These are phyloP conservation scores for Fusarium sp. DNA, from an alignment of 2,329 filamentous ascomycete species.

Conservation along the genomic window DNA sequence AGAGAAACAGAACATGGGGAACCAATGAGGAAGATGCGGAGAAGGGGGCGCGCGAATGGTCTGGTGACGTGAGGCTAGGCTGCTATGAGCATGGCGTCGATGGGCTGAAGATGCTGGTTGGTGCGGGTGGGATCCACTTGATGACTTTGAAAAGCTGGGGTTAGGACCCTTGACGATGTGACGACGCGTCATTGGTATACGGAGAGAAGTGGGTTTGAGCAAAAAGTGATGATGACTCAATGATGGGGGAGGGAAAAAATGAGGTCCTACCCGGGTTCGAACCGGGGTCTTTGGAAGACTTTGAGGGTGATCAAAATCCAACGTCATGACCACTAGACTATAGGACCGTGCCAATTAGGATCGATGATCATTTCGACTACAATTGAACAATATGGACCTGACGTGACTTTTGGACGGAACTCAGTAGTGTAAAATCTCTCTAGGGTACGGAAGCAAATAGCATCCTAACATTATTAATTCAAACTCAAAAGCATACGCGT, in stretches of 20 bases:
- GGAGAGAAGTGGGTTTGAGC: neutral
- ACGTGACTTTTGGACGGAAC: fast-evolving
- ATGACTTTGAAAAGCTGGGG: neutral
- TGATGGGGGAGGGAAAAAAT: neutral
- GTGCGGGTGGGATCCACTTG: neutral
- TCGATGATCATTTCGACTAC: fast-evolving
- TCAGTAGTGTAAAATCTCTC: fast-evolving
- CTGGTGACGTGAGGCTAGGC: neutral
- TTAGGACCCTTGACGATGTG: neutral
- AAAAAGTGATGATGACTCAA: neutral
- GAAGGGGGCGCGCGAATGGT: neutral
- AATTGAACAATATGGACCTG: fast-evolving
- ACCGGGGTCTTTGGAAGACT: slow-evolving; percentile 26
- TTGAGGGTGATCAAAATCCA: slow-evolving; percentile 14
- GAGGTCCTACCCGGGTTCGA: slow-evolving; percentile 28
- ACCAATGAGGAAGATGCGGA: neutral
- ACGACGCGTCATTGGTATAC: neutral
- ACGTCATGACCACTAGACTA: slow-evolving; percentile 30
- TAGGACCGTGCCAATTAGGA: neutral
- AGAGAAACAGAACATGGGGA: neutral
- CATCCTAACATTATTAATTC: neutral
- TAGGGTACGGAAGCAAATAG: neutral
- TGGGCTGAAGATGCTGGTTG: too few relatives aligned
- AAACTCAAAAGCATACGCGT: fast-evolving
- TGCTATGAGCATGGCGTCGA: neutral